A percentile compares a stretch with the other conserved stretches of the same genome.
Conservation (phyloP, 257 asterid species). For the Echites panduratus region DNA sequence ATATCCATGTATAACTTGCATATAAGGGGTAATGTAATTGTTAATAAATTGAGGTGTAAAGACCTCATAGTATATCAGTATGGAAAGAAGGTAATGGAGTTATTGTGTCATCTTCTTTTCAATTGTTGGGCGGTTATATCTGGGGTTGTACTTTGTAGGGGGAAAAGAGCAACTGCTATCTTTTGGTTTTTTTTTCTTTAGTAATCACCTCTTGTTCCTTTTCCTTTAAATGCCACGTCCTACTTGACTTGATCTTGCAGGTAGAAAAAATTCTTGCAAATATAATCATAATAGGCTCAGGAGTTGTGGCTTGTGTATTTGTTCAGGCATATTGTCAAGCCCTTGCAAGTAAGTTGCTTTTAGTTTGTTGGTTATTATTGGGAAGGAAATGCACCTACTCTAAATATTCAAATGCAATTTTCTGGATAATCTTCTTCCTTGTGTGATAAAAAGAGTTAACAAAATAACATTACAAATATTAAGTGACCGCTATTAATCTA, state of each 20-base stretch:
- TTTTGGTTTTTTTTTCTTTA: neutral
- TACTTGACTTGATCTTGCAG: constrained; percentile 21
- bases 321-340: constrained; percentile 45
- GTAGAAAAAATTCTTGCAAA: constrained; percentile 36
- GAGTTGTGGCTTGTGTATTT: constrained; percentile 34
- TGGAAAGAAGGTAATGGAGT: neutral
- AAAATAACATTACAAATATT: no score
- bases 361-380: neutral
- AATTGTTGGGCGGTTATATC: neutral
- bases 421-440: no score
- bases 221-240: neutral
- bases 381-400: no score
- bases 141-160: no score
- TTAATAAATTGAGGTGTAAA: no score
- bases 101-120: neutral
- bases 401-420: no score
- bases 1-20: no score
- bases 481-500: no score
- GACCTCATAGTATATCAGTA: no score
- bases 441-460: no score
- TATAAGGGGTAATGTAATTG: no score
- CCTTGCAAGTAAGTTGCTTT: constrained; percentile 30
- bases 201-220: neutral
- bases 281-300: constrained; percentile 35
- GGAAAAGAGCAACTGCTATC: neutral